Evolutionary conservation across 352 stramenopile genomes (phyloP).

Genomic region (Globisporangium okanoganense): DNA sequence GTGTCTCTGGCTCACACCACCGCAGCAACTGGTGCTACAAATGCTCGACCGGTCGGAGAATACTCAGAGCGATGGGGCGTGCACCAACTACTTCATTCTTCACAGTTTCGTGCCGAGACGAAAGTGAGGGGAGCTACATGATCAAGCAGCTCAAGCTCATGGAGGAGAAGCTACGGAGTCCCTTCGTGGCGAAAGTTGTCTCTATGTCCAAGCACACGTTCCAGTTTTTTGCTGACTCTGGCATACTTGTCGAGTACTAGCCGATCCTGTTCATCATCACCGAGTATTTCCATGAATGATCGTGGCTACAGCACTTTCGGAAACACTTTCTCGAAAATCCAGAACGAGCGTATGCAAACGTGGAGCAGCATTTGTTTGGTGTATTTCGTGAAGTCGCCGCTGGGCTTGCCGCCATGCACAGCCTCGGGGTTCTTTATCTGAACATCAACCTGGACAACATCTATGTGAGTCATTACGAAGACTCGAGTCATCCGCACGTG

Average conservation of each 20-base stretch:
- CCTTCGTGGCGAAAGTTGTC: conserved; percentile 31
- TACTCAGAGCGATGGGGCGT: conserved; percentile 7
- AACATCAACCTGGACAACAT: conserved; percentile 55
- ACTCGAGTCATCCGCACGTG: conserved; percentile 13
- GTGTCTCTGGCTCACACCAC: conserved; percentile 31
- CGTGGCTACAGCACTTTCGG: conserved; percentile 34
- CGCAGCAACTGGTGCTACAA: conserved; percentile 38
- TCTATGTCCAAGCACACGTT: conserved; percentile 45
- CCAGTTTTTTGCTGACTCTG: conserved; percentile 59
- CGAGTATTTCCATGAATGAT: conserved; percentile 36
- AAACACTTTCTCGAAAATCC: conserved; percentile 10
- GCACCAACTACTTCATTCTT: conserved; percentile 28
- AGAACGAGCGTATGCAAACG: conserved; percentile 10
- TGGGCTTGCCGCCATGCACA: conserved; percentile 53
- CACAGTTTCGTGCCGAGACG: conserved; percentile 40
- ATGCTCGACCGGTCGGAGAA: conserved; percentile 23
- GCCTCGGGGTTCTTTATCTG: conserved; percentile 41
- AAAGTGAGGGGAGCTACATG: conserved; percentile 32
- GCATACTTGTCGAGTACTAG: conserved; percentile 59
- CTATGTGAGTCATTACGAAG: conserved; percentile 22
- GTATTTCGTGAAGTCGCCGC: conserved; percentile 49
- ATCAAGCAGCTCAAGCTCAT: conserved; percentile 32
- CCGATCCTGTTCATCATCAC: conserved; percentile 46
- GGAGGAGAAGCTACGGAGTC: conserved; percentile 31
- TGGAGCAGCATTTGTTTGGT: conserved; percentile 30